Evolutionary conservation across 1,139 yeast species (phyloP).

Genomic region (Scheffersomyces titani): DNA sequence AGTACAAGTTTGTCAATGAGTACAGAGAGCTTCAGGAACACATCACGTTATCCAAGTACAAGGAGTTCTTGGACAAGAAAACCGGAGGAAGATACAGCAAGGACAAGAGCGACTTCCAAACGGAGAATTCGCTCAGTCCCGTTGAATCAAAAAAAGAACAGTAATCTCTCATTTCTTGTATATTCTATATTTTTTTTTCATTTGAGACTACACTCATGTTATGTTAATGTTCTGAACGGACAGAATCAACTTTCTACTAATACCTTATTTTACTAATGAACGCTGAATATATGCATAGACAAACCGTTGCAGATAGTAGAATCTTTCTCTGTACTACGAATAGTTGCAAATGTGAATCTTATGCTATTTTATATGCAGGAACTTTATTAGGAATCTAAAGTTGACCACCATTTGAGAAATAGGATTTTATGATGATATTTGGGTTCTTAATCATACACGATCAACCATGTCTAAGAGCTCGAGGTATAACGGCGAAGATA

Average conservation of each 20-base stretch:
- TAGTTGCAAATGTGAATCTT: neutral
- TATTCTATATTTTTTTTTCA: no score
- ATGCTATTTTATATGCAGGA: no score
- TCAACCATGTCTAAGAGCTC: conserved; percentile 50
- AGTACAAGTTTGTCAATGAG: conserved; percentile 65
- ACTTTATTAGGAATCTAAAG: neutral
- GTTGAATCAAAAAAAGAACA: neutral
- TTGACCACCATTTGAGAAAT: neutral
- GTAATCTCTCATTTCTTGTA: neutral
- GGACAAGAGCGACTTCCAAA: neutral
- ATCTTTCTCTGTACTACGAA: neutral
- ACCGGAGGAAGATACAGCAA: conserved; percentile 4
- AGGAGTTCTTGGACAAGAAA: conserved; percentile 56
- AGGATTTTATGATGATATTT: neutral
- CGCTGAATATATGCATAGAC: neutral
- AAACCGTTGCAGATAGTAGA: neutral
- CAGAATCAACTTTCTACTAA: neutral
- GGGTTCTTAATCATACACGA: no score
- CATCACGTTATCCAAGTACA: conserved; percentile 63
- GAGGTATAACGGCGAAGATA: conserved; percentile 76
- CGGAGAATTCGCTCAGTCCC: neutral
- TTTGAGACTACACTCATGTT: neutral
- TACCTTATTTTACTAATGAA: neutral
- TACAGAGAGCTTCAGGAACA: conserved; percentile 58
- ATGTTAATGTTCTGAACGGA: neutral